Base-by-base conservation (phyloP, 2,329 filamentous ascomycete genomes). In the Colletotrichum caudatum region DNA sequence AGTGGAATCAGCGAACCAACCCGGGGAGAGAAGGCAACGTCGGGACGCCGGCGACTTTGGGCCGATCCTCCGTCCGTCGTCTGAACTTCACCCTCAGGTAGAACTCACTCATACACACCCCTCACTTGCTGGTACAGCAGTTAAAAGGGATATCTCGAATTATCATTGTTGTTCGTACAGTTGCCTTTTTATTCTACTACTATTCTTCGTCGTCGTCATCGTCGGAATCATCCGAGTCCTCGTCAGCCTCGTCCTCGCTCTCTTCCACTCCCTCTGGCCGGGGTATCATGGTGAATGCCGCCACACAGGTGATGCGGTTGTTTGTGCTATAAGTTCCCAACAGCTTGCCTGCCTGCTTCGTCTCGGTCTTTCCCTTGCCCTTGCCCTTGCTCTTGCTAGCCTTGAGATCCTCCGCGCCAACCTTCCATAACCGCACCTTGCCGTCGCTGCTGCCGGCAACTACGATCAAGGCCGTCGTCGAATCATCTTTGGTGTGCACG, bases 261-360 rank as follows among this genome's bases (percentile, higher is more conserved):
- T 89, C 90, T n/a, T 89, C 90, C 56, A 85, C 84, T 29, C 87
- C 87, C 51, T 90, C 89, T 20, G 89, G 88, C 58, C 87, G 84
- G 76, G 90, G 88, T 80, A 93, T 88, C 94, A 98, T 97, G 74
- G 93, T 84, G 83, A 97, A 98, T 29, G 92, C 92, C 76, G 90
- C 91, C 77, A 98, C 79, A 79, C 96, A 98, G 48, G 95, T 98
- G 75, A 98, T 94, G 68, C 96, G 87, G 79, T 95, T 95, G 57
- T 92, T 91, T 29, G 95, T 97, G 81, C 95, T 92, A 77, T 96
- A 96, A 41, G 88, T 90, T 20, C 91, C 94, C 56, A 97, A 79
- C 66, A 97, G 79, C 74, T 83, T 87, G 39, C 93, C 94, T 29
- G 93, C 76, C 72, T 82, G 79, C 74, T 76, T 79, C 46, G 76